Conservation (phyloP, 1,284 basidiomycete genomes). For the Nidula niveotomentosa region DNA sequence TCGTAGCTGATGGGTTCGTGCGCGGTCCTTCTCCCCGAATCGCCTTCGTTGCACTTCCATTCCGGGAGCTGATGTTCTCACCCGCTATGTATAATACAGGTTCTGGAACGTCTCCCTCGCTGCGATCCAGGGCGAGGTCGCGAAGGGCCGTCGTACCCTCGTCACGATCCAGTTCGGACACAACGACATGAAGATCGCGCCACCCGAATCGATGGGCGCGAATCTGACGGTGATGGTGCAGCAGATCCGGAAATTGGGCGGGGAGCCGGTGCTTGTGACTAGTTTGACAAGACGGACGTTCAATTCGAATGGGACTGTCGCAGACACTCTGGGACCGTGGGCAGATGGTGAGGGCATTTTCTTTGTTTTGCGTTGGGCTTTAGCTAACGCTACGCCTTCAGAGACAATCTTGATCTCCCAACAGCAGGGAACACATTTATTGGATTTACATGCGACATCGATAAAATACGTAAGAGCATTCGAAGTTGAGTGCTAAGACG, state of each 20-base stretch:
- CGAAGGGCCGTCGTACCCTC: constrained; percentile 33
- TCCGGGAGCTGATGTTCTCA: background rate
- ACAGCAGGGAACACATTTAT: constrained; percentile 33
- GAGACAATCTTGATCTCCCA: constrained; percentile 37
- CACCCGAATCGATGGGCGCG: constrained; percentile 43
- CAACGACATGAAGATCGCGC: constrained; percentile 44
- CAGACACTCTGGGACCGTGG: constrained; percentile 40
- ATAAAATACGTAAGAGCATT: constrained; percentile 30
- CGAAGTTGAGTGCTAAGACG: background rate
- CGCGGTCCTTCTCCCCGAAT: too few relatives aligned
- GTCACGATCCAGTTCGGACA: constrained; percentile 47
- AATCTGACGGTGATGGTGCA: constrained; percentile 41
- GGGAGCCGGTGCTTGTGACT: constrained; percentile 40
- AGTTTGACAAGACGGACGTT: constrained; percentile 40
- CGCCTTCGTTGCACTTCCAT: too few relatives aligned
- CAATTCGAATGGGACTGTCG: constrained; percentile 32
- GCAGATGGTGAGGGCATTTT: constrained; percentile 27
- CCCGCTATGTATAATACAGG: constrained; percentile 6
- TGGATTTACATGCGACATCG: constrained; percentile 40
- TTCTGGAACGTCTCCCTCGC: constrained; percentile 29
- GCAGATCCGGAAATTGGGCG: constrained; percentile 34
- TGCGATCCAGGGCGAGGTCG: constrained; percentile 31
- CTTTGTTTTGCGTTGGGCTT: background rate
- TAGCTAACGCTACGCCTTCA: constrained; percentile 6
- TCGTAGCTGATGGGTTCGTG: constrained; percentile 33